Percentiles rank a stretch among this genome's conserved stretches.
phyloP scores from a whole-genome alignment of 306 rosid species.

The Casuarina glauca region DNA sequence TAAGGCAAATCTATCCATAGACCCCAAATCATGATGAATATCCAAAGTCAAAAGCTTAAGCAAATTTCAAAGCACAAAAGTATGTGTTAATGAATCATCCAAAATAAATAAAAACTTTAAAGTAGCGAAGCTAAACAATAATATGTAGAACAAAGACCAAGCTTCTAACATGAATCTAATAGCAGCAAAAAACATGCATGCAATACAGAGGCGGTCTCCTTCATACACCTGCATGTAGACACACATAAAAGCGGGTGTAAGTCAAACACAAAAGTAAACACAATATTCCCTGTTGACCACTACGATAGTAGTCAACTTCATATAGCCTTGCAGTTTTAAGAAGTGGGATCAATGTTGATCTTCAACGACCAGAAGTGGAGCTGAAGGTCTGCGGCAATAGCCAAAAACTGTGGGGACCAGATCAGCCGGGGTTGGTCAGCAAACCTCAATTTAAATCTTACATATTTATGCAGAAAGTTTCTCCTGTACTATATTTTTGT shows the following conservation, averaged over 20 bases:
- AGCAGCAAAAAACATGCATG: neutral
- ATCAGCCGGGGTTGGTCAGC: neutral
- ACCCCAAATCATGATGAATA: too few relatives aligned
- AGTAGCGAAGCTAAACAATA: neutral
- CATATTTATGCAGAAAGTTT: neutral
- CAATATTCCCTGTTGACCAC: neutral
- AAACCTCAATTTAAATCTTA: neutral
- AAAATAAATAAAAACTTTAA: neutral
- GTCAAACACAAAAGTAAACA: neutral
- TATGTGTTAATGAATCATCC: neutral
- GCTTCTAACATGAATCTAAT: neutral
- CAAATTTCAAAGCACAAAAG: too few relatives aligned
- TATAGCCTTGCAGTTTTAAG: neutral
- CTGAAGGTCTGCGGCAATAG: neutral
- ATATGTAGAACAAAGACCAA: neutral
- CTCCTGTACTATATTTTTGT: neutral
- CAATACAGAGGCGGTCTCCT: neutral
- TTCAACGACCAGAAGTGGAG: neutral
- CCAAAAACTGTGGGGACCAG: neutral
- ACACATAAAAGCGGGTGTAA: neutral
- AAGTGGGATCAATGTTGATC: neutral
- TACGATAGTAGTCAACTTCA: neutral
- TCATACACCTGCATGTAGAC: neutral
- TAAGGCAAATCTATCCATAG: too few relatives aligned
- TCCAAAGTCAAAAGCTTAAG: too few relatives aligned